Conservation (phyloP, 2,329 filamentous ascomycete species). For the Cordyceps cicadae region DNA sequence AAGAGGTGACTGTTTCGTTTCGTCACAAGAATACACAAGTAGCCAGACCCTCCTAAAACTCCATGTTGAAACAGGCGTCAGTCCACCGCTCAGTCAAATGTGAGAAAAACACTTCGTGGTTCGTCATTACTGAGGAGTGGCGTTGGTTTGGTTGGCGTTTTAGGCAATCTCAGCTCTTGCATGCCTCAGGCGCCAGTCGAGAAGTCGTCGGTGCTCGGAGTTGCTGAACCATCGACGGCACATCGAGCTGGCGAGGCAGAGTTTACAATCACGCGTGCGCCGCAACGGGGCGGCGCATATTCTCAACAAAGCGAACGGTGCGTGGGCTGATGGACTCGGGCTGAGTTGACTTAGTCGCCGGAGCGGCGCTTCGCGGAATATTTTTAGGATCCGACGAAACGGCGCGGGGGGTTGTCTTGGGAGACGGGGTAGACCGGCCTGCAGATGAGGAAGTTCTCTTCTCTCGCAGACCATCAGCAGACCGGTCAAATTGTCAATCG, state of each 20-base stretch:
- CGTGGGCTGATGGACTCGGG: constrained; percentile 30
- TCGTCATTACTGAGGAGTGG: neutral
- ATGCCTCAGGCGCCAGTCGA: constrained; percentile 5
- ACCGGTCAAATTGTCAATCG: constrained; percentile 83
- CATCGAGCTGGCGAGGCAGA: neutral
- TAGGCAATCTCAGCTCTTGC: constrained; percentile 7
- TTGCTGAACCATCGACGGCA: neutral
- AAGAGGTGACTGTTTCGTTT: constrained; percentile 8
- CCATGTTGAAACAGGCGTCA: neutral
- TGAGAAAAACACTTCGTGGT: neutral
- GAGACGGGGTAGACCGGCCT: constrained; percentile 48
- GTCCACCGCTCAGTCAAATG: neutral
- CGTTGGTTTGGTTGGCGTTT: neutral
- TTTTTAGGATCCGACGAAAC: constrained; percentile 34
- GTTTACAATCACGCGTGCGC: constrained; percentile 28
- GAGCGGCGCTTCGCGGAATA: constrained; percentile 36
- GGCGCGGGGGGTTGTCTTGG: constrained; percentile 30
- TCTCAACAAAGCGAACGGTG: constrained; percentile 35
- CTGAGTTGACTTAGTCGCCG: constrained; percentile 26
- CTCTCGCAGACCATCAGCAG: constrained; percentile 43
- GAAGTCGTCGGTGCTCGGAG: neutral
- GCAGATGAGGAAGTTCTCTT: constrained; percentile 42
- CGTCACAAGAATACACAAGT: constrained; percentile 10
- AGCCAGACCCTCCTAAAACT: constrained; percentile 6
- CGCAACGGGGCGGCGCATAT: constrained; percentile 28